phyloP scores from a whole-genome alignment of 768 basidiomycete genomes.

The Solioccasus polychromus region DNA sequence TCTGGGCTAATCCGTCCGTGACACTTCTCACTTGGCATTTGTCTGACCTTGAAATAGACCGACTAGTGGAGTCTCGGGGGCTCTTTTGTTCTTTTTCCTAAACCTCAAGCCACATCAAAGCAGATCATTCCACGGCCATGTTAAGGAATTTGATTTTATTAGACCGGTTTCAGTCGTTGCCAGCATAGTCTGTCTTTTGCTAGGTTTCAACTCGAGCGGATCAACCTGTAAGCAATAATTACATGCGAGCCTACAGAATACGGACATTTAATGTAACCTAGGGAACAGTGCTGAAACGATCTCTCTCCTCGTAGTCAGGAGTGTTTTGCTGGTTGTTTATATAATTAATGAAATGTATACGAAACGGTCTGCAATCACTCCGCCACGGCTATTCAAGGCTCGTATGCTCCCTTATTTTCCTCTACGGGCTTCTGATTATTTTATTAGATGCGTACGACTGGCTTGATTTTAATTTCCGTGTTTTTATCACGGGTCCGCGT shows the following conservation, averaged over 20 bases:
- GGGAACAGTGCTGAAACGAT: conserved; percentile 31
- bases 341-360: conserved; percentile 33
- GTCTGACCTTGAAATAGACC: not conserved
- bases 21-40: not conserved
- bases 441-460: conserved; percentile 37
- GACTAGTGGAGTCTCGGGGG: not conserved
- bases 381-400: conserved; percentile 37
- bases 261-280: conserved; percentile 5
- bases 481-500: conserved; percentile 34
- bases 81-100: not conserved
- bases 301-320: conserved; percentile 30
- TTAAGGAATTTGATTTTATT: not conserved
- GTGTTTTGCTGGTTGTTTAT: conserved; percentile 23
- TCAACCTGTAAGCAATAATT: not conserved
- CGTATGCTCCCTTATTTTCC: not conserved
- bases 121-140: not conserved
- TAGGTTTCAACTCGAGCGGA: not conserved
- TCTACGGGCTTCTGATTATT: conserved; percentile 8
- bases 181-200: not conserved
- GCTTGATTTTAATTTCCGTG: conserved; percentile 26
- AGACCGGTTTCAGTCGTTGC: not conserved
- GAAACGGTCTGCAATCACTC: conserved; percentile 32
- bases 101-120: not conserved
- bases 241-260: not conserved
- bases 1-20: not conserved